These are phyloP conservation scores for Hemileccinum impolitum DNA, from an alignment of 768 basidiomycete genomes.

Conservation along the genomic window DNA sequence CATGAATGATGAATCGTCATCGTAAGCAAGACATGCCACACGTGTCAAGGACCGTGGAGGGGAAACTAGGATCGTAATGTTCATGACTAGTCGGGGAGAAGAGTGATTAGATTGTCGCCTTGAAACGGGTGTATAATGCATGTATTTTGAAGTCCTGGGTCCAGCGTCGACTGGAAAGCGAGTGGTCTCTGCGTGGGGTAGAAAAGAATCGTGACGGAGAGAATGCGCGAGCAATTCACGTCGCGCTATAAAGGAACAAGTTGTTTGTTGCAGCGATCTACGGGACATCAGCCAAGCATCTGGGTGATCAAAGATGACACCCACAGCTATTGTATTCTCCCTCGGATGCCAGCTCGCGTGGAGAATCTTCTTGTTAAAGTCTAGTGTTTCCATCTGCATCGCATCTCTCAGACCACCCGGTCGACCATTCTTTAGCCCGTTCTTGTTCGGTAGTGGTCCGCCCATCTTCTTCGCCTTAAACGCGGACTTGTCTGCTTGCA, in stretches of 20 bases:
- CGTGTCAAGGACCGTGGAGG: constrained; percentile 11
- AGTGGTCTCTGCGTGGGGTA: constrained; percentile 11
- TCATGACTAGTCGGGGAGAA: constrained; percentile 21
- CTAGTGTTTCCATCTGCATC: constrained; percentile 82
- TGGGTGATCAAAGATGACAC: constrained; percentile 30
- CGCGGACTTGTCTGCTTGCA: constrained; percentile 98
- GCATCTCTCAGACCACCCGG: constrained; percentile 69
- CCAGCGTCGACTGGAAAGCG: constrained; percentile 9
- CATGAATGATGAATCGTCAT: constrained; percentile 24
- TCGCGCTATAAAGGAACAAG: constrained; percentile 35
- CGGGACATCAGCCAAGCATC: constrained; percentile 5
- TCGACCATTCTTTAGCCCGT: constrained; percentile 73
- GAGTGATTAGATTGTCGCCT: constrained; percentile 27
- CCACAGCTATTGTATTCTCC: constrained; percentile 96
- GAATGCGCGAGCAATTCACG: constrained; percentile 29
- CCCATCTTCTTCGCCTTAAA: constrained; percentile 99
- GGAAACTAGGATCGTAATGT: constrained; percentile 17
- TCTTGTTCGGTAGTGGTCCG: constrained; percentile 71
- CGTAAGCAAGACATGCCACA: constrained; percentile 31
- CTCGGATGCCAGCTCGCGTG: constrained; percentile 97
- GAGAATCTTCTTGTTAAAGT: constrained; percentile 97
- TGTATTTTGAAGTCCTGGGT: constrained; percentile 15
- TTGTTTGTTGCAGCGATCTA: constrained; percentile 86
- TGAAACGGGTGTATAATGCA: constrained; percentile 17
- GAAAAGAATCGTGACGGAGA: background rate